Conservation (phyloP, 2,329 filamentous ascomycete genomes). For the Penicillium olsonii region DNA sequence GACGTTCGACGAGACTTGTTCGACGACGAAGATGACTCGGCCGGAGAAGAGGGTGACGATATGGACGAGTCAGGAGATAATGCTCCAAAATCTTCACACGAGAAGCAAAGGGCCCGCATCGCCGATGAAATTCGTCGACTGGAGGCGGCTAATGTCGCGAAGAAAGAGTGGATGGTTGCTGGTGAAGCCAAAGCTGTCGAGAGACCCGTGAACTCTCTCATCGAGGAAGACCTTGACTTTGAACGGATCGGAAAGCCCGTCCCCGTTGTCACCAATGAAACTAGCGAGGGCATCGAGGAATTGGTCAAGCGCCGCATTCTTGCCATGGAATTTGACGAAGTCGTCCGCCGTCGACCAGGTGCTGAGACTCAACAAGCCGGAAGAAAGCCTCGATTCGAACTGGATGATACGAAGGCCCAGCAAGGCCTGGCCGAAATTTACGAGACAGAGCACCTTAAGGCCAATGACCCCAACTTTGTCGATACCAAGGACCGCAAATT, state of each 20-base stretch:
- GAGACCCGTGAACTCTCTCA: conserved; percentile 83
- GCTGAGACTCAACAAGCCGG: conserved; percentile 63
- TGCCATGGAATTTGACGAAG: conserved; percentile 87
- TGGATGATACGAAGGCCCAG: conserved; percentile 85
- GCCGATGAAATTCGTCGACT: conserved; percentile 88
- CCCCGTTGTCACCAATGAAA: conserved; percentile 86
- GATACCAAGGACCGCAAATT: conserved; percentile 81
- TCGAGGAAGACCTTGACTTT: conserved; percentile 94
- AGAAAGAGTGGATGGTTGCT: conserved; percentile 84
- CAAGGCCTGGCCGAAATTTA: conserved; percentile 90
- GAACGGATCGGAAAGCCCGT: conserved; percentile 94
- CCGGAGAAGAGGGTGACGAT: conserved; percentile 63
- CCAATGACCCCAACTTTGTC: conserved; percentile 75
- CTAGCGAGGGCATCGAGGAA: conserved; percentile 87
- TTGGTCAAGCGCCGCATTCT: conserved; percentile 93
- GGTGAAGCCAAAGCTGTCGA: conserved; percentile 84
- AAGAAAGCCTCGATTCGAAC: conserved; percentile 72
- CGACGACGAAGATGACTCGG: conserved; percentile 63
- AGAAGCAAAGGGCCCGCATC: conserved; percentile 81
- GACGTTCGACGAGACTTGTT: conserved; percentile 89
- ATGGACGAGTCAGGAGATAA: conserved; percentile 60
- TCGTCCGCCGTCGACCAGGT: conserved; percentile 78
- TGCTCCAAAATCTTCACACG: conserved; percentile 67
- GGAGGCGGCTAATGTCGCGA: conserved; percentile 84
- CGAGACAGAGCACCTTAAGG: conserved; percentile 84